Percentiles rank a stretch among this genome's conserved stretches.
Evolutionary conservation across 306 rosid species (phyloP).

Genomic region (Luffa aegyptiaca): DNA sequence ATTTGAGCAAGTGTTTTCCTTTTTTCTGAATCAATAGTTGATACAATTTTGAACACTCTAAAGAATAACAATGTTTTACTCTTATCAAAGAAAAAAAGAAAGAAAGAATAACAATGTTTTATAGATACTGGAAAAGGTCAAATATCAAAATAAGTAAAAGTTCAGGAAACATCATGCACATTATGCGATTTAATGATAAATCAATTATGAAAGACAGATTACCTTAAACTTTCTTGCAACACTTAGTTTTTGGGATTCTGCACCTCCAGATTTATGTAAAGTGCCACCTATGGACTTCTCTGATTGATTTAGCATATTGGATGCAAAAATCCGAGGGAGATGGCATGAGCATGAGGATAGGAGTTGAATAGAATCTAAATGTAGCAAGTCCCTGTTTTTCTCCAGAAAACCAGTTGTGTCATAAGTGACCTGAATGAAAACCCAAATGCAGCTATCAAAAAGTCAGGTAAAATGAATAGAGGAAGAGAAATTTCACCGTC

Average conservation of each 20-base stretch:
- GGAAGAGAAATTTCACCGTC: neutral
- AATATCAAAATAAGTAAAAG: neutral
- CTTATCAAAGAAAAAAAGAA: too few relatives aligned
- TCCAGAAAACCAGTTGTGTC: constrained; percentile 95
- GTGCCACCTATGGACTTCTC: constrained; percentile 84
- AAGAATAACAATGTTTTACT: neutral
- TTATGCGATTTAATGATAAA: neutral
- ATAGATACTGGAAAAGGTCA: neutral
- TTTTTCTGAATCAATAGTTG: neutral
- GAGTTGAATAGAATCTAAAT: constrained; percentile 88
- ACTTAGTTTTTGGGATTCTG: constrained; percentile 95
- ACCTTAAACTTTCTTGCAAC: constrained; percentile 98
- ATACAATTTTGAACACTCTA: neutral
- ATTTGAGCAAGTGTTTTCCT: neutral
- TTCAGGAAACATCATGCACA: neutral
- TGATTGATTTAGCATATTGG: constrained; percentile 71
- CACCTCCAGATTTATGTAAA: constrained; percentile 78
- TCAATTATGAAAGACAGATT: constrained; percentile 2
- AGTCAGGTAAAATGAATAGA: constrained; percentile 19
- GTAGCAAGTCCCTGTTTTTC: constrained; percentile 91
- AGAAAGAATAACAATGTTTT: neutral
- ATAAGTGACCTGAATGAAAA: constrained; percentile 67
- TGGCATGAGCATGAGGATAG: constrained; percentile 83
- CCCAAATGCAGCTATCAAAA: constrained; percentile 31
- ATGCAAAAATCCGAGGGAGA: constrained; percentile 85